Percentiles rank a stretch among this genome's conserved stretches.
Conservation (phyloP, 2,329 filamentous ascomycete species). For the Penicillium capsulatum region DNA sequence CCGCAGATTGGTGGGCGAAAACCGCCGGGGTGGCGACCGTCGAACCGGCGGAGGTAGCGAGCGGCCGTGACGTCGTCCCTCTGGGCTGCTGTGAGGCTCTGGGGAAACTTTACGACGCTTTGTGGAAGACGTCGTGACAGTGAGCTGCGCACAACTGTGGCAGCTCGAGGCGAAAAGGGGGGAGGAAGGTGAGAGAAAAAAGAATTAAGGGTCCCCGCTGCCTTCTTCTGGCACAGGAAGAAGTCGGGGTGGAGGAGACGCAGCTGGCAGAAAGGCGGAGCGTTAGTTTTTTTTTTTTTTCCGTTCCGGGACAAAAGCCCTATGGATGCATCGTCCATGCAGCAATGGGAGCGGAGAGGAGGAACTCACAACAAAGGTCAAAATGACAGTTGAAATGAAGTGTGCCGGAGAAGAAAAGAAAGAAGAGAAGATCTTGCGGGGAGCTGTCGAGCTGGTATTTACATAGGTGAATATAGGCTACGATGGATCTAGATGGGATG, state of each 20-base stretch:
- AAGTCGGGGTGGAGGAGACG: constrained; percentile 12
- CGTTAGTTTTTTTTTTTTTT: constrained; percentile 20
- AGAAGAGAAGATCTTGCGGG: no score
- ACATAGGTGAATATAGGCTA: no score
- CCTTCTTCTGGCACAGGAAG: constrained; percentile 2
- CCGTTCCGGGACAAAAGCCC: constrained; percentile 13
- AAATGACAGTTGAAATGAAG: neutral
- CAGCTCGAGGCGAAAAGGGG: constrained; percentile 37
- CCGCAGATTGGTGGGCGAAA: constrained; percentile 22
- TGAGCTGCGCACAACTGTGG: constrained; percentile 45
- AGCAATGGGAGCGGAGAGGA: neutral
- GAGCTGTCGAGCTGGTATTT: no score
- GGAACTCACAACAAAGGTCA: neutral
- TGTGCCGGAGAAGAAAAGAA: no score
- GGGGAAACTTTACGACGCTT: constrained; percentile 48
- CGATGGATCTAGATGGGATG: neutral
- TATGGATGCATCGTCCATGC: constrained; percentile 5
- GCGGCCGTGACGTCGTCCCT: constrained; percentile 36
- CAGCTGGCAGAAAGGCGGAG: constrained; percentile 20
- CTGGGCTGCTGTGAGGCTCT: constrained; percentile 38
- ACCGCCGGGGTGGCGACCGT: constrained; percentile 23
- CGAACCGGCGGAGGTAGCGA: constrained; percentile 21
- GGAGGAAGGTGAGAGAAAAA: constrained; percentile 6
- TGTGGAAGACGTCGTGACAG: constrained; percentile 48
- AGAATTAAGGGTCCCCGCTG: constrained; percentile 1